These are phyloP conservation scores for Pythium pyrilobum DNA, from an alignment of 352 stramenopile genomes.

Conservation along the genomic window DNA sequence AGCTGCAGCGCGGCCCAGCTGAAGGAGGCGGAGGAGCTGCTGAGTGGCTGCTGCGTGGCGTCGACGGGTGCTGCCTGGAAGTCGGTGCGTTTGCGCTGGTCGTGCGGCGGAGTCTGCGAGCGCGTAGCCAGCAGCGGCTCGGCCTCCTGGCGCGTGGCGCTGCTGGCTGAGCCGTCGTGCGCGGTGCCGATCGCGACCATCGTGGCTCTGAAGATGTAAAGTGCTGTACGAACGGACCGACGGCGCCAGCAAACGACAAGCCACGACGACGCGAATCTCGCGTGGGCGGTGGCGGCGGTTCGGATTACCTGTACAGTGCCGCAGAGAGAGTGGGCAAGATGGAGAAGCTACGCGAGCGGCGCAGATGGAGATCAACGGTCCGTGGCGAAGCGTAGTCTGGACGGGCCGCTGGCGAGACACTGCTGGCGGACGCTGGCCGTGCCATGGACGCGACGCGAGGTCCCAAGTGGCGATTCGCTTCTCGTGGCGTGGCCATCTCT, in stretches of 20 bases:
- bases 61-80: neutral
- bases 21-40: neutral
- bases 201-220: neutral
- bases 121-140: neutral
- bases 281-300: no score
- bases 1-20: slow-evolving; percentile 19
- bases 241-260: neutral
- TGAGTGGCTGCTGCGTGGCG: neutral
- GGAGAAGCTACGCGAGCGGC: no score
- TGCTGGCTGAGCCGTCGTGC: neutral
- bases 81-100: neutral
- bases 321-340: no score
- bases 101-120: neutral
- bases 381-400: no score
- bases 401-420: no score
- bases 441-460: no score
- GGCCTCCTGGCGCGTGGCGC: neutral
- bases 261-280: no score
- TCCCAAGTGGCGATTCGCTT: no score
- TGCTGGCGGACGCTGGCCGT: no score
- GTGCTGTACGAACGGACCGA: neutral
- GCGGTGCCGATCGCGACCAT: slow-evolving; percentile 12
- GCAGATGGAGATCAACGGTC: no score
- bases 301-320: no score
- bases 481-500: no score